A percentile compares a stretch with the other conserved stretches of the same genome.
These are phyloP conservation scores for Strobilomyces echinocephalus DNA, from an alignment of 768 basidiomycete species.

Conservation along the genomic window DNA sequence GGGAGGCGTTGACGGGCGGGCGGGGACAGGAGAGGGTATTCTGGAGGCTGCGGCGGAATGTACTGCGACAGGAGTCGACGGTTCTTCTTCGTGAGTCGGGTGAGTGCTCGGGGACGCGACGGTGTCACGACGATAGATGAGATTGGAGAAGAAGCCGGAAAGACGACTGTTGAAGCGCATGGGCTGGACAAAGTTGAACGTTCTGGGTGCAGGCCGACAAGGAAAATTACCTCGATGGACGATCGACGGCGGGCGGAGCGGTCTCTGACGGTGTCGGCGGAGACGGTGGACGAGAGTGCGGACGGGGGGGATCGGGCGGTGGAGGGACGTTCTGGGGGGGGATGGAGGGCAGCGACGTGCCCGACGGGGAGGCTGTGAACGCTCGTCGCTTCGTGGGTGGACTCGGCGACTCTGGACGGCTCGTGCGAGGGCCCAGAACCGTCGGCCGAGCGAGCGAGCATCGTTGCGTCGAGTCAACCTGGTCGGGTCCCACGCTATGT, in stretches of 20 bases:
- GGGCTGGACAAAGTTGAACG: conserved; percentile 30
- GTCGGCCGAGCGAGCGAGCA: no score
- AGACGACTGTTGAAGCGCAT: conserved; percentile 65
- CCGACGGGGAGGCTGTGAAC: conserved; percentile 56
- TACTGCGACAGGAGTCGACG: conserved; percentile 24
- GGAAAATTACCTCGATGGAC: conserved; percentile 48
- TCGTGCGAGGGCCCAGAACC: not conserved
- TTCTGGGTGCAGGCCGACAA: conserved; percentile 5
- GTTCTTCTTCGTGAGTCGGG: conserved; percentile 33
- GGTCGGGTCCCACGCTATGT: not conserved
- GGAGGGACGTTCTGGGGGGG: conserved; percentile 28
- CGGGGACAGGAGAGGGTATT: conserved; percentile 49
- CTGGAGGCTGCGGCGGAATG: conserved; percentile 41
- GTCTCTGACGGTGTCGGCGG: conserved; percentile 29
- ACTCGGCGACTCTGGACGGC: conserved; percentile 35
- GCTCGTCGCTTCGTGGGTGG: conserved; percentile 48
- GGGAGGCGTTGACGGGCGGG: conserved; percentile 63
- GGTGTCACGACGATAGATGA: conserved; percentile 69
- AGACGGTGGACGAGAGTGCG: conserved; percentile 14
- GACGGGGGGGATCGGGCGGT: conserved; percentile 29
- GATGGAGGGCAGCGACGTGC: conserved; percentile 42
- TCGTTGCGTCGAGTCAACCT: no score
- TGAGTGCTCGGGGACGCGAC: conserved; percentile 25
- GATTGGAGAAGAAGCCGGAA: conserved; percentile 79
- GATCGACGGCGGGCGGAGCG: conserved; percentile 47